Base-by-base conservation (phyloP, 148 eudicot species). In the Camellia sinensis region DNA sequence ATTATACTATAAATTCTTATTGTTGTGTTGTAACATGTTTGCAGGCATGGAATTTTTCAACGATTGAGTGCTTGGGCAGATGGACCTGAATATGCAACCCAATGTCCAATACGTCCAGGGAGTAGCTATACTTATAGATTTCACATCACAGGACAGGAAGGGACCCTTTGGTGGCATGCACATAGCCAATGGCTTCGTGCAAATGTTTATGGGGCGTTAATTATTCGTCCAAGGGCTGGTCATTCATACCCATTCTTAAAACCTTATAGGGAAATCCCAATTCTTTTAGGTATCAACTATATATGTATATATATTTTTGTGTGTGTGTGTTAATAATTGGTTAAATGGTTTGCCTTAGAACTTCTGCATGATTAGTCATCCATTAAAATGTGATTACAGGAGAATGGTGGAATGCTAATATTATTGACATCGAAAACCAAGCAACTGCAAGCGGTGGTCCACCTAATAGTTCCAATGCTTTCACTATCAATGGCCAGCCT, bases 121-220 rank as follows among this genome's bases (percentile, higher is more conserved):
- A 56, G 75, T 6, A 91, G 79, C 48, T 94, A 87, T 61, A 90
- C 90, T 0, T 89, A 94, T 64, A 83, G 73, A 44, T 90, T 92
- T 53, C 88, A 74, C 52, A 62, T 90, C 22, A 82, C 89, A 0
- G 79, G 85, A 0, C 97, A 94, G 66, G 98, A 91, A 57, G 98
- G 98, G 4, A 94, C 98, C 3, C 92, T 92, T 7, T 94, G 97
- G 94, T 94, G 98, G 98, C 98, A 94, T 37, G 94, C 97, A 10
- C 98, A 94, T 50, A 88, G 86, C 61, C 75, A 79, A 3, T 94
- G 93, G 93, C 89, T 90, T 18, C 89, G 98, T 4, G 97, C 98
- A 2, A 94, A 97, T 0, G 95, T 94, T 37, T 81, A 94, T 71
- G 98, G 98, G 1, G 95, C 88, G 2, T 84, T 94, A 13, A 71